Conservation (phyloP, 2,329 filamentous ascomycete species). For the Pestalotiopsis sp. region DNA sequence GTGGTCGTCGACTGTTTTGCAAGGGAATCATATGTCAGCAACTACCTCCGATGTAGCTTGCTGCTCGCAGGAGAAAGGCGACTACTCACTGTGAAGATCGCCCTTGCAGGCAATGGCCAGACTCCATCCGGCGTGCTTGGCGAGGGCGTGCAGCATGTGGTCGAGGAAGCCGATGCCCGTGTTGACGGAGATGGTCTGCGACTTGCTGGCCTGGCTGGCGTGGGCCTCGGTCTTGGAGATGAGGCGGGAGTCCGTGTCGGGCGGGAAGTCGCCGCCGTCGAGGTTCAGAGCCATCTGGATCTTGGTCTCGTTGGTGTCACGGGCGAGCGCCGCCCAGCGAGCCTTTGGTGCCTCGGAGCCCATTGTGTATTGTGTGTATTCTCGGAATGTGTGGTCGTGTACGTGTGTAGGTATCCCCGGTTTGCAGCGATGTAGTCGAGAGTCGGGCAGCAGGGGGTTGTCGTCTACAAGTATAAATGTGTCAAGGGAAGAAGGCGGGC, state of each 20-base stretch:
- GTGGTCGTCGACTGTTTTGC: slow-evolving; percentile 83
- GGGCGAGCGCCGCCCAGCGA: slow-evolving; percentile 78
- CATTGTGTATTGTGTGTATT: slow-evolving; percentile 20
- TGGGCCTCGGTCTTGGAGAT: slow-evolving; percentile 63
- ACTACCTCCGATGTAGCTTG: not conserved
- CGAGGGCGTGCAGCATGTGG: slow-evolving; percentile 96
- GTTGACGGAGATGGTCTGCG: slow-evolving; percentile 84
- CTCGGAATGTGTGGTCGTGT: not conserved
- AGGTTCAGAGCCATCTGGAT: slow-evolving; percentile 92
- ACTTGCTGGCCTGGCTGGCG: slow-evolving; percentile 81
- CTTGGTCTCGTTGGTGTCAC: slow-evolving; percentile 97
- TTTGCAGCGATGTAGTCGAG: not conserved
- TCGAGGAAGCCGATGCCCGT: slow-evolving; percentile 97
- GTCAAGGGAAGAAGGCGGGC: not conserved
- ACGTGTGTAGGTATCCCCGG: not conserved
- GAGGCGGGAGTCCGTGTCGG: slow-evolving; percentile 61
- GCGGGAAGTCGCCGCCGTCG: slow-evolving; percentile 81
- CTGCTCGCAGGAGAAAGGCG: not conserved
- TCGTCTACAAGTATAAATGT: not conserved
- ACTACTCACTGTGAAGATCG: slow-evolving; percentile 78
- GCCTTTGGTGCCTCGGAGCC: slow-evolving; percentile 30
- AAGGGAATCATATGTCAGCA: not conserved
- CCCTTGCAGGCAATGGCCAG: slow-evolving; percentile 81
- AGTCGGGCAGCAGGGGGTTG: not conserved
- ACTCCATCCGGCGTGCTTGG: slow-evolving; percentile 96